Evolutionary conservation across 352 stramenopile genomes (phyloP).

Genomic region (Peronospora destructor): DNA sequence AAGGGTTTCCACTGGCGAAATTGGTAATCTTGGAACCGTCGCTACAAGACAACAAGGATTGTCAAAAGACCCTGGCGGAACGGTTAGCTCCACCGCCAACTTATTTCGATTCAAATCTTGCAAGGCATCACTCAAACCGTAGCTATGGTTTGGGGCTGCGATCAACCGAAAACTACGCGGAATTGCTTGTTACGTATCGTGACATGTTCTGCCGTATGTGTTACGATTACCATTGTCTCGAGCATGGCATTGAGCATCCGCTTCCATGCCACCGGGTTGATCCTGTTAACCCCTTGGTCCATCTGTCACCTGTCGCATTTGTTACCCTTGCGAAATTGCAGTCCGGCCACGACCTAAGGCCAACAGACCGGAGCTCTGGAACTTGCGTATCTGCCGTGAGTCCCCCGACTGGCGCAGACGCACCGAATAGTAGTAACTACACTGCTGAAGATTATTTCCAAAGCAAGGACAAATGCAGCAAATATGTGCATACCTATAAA

Average conservation of each 20-base stretch:
- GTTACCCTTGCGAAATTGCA: conserved; percentile 16
- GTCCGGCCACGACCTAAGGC: conserved; percentile 4
- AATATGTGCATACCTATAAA: conserved; percentile 16
- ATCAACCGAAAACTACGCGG: conserved; percentile 51
- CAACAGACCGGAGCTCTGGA: conserved; percentile 8
- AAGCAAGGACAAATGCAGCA: conserved; percentile 3
- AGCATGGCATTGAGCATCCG: conserved; percentile 84
- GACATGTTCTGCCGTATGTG: conserved; percentile 90
- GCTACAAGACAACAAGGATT: conserved; percentile 15
- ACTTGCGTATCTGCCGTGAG: conserved; percentile 15
- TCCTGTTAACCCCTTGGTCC: conserved; percentile 49
- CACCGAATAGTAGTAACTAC: conserved; percentile 10
- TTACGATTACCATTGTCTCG: conserved; percentile 89
- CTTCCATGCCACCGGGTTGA: conserved; percentile 50
- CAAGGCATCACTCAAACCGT: conserved; percentile 27
- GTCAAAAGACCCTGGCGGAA: conserved; percentile 25
- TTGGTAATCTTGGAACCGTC: conserved; percentile 31
- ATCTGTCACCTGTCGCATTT: conserved; percentile 35
- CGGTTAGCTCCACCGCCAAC: conserved; percentile 43
- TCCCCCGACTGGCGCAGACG: conserved; percentile 1
- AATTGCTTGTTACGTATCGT: conserved; percentile 82
- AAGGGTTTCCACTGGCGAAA: conserved; percentile 27
- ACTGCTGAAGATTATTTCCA: conserved; percentile 11
- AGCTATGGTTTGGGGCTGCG: conserved; percentile 42
- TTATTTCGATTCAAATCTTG: conserved; percentile 67